A percentile compares a stretch with the other conserved stretches of the same genome.
These are phyloP conservation scores for Chlorella variabilis DNA, from an alignment of 163 green algal species.

Conservation along the genomic window DNA sequence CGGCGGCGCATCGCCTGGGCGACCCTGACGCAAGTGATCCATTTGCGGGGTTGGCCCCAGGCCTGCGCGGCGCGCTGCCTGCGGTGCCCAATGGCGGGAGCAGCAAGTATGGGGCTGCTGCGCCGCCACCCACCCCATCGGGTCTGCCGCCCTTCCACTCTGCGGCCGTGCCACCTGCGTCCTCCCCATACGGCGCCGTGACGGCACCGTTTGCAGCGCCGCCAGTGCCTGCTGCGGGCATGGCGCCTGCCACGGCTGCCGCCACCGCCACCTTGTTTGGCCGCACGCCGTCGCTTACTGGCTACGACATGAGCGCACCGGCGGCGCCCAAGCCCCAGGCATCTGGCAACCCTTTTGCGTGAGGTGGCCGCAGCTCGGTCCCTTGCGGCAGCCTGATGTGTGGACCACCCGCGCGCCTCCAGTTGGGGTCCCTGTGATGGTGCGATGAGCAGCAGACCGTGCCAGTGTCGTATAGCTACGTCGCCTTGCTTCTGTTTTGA, in stretches of 20 bases:
- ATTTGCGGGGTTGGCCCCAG: conserved; percentile 34
- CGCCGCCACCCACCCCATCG: conserved; percentile 19
- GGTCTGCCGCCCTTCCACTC: conserved; percentile 7
- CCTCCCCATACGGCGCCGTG: not conserved
- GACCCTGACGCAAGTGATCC: conserved; percentile 6
- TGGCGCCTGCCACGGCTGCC: conserved; percentile 1
- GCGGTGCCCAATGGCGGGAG: not conserved
- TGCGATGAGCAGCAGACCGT: too few relatives aligned
- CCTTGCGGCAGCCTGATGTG: too few relatives aligned
- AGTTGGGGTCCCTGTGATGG: too few relatives aligned
- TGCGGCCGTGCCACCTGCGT: too few relatives aligned
- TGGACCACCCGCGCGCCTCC: too few relatives aligned
- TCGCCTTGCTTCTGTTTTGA: not conserved
- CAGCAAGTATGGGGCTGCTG: not conserved
- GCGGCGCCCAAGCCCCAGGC: conserved; percentile 38
- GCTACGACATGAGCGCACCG: conserved; percentile 39
- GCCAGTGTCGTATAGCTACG: too few relatives aligned
- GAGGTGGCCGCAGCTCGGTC: not conserved
- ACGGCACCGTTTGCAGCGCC: not conserved
- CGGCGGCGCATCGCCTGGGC: not conserved
- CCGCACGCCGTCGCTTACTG: conserved; percentile 21
- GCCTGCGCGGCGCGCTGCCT: conserved; percentile 13
- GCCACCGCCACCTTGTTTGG: conserved; percentile 45
- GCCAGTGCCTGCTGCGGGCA: not conserved
- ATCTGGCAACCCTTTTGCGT: conserved; percentile 40